phyloP scores from a whole-genome alignment of 345 rosid genomes.

The Hibiscus mutabilis region DNA sequence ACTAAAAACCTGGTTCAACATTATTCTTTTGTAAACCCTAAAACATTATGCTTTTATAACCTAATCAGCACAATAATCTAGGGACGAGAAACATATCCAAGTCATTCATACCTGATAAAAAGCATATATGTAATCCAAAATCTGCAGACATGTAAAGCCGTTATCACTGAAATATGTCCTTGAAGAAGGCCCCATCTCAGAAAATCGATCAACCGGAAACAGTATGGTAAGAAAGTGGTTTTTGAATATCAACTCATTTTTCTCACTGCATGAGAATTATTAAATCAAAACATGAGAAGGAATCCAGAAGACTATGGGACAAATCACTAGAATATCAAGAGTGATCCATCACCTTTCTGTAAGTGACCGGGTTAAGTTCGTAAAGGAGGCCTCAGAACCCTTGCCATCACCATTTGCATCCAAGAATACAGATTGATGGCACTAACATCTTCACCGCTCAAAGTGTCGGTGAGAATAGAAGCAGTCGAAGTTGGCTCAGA shows the following conservation, averaged over 20 bases:
- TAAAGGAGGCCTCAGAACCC: conserved; percentile 65
- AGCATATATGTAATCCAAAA: conserved; percentile 56
- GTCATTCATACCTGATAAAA: conserved; percentile 77
- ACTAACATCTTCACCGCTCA: conserved; percentile 40
- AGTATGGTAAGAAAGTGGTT: conserved; percentile 72
- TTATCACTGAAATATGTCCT: conserved; percentile 70
- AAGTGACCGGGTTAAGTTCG: conserved; percentile 68
- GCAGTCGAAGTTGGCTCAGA: conserved; percentile 82
- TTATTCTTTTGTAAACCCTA: background rate
- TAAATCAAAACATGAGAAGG: background rate
- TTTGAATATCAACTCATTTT: conserved; percentile 59
- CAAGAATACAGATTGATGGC: conserved; percentile 40
- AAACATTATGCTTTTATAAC: background rate
- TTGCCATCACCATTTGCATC: conserved; percentile 41
- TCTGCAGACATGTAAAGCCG: conserved; percentile 76
- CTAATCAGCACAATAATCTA: background rate
- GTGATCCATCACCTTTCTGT: conserved; percentile 54
- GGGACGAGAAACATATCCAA: background rate
- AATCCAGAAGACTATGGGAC: background rate
- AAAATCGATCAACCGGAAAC: conserved; percentile 73
- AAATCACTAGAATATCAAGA: conserved; percentile 4
- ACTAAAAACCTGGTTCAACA: too few species aligned
- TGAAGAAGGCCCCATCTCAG: conserved; percentile 92
- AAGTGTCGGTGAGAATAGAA: conserved; percentile 62
- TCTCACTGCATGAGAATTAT: conserved; percentile 50